These are phyloP conservation scores for Camellia lanceoleosa DNA, from an alignment of 148 eudicot genomes.

Conservation along the genomic window DNA sequence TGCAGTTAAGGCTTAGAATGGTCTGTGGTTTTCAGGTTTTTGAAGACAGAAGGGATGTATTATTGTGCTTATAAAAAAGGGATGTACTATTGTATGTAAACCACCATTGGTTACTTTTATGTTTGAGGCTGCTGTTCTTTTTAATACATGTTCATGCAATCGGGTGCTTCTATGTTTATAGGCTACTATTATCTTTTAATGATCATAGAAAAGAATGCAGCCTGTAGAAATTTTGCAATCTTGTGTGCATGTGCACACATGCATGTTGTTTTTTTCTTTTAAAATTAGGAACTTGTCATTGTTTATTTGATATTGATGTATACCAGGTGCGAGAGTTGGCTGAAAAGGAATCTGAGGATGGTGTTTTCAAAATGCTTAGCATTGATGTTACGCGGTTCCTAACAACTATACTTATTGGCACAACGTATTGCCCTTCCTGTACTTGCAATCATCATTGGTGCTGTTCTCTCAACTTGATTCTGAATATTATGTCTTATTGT, in stretches of 20 bases:
- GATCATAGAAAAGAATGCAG: background rate
- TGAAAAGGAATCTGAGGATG: slow-evolving; percentile 88
- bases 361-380: slow-evolving; percentile 86
- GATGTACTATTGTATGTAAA: background rate
- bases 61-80: background rate
- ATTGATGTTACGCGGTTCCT: slow-evolving; percentile 91
- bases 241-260: background rate
- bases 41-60: background rate
- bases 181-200: background rate
- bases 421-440: slow-evolving; percentile 58
- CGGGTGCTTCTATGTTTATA: background rate
- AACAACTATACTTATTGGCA: slow-evolving; percentile 95
- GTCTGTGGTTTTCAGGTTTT: background rate
- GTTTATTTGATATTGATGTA: slow-evolving; percentile 1
- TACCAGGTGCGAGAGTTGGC: slow-evolving; percentile 90
- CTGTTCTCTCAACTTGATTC: slow-evolving; percentile 18
- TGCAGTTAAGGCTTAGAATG: background rate
- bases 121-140: background rate
- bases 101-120: background rate
- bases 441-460: background rate
- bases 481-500: slow-evolving; percentile 25
- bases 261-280: background rate
- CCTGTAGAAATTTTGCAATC: background rate
- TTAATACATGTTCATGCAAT: background rate
- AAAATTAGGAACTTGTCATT: background rate